Percentiles rank a stretch among this genome's conserved stretches.
Conservation (phyloP, 2,329 filamentous ascomycete species). For the Pezicula carpinea region DNA sequence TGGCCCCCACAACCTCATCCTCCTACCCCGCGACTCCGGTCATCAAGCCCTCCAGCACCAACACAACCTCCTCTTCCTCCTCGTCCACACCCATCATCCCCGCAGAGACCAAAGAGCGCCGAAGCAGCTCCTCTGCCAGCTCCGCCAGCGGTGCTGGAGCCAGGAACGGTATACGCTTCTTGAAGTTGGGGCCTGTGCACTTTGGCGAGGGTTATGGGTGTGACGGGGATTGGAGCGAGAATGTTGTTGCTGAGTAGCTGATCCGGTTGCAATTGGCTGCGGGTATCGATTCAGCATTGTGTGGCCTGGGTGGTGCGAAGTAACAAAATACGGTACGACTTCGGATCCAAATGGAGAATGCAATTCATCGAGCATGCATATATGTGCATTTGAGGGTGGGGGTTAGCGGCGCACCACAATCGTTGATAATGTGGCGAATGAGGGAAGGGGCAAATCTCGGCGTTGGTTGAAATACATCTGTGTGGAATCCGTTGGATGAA, state of each 20-base stretch:
- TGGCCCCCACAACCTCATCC: slow-evolving; percentile 22
- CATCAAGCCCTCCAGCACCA: slow-evolving; percentile 1
- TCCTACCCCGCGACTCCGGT: slow-evolving; percentile 17
- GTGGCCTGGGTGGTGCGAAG: no score
- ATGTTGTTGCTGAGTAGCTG: slow-evolving; percentile 10
- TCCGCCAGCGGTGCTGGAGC: slow-evolving; percentile 2
- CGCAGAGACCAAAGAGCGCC: not conserved
- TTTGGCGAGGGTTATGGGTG: slow-evolving; percentile 14
- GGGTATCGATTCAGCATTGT: no score
- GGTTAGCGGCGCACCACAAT: no score
- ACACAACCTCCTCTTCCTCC: not conserved
- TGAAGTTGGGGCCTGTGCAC: slow-evolving; percentile 25
- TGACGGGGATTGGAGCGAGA: slow-evolving; percentile 24
- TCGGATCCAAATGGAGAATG: no score
- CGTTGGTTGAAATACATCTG: no score
- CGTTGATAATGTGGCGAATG: no score
- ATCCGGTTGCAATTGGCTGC: no score
- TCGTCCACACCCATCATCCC: not conserved
- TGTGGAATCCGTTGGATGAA: no score
- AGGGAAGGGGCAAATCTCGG: no score
- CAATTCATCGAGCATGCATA: no score
- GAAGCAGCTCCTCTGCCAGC: slow-evolving; percentile 1
- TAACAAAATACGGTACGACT: no score
- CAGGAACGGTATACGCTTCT: slow-evolving; percentile 13
- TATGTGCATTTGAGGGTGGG: no score